Evolutionary conservation across 805 yeast genomes (phyloP).

Genomic region (Millerozyma miso): DNA sequence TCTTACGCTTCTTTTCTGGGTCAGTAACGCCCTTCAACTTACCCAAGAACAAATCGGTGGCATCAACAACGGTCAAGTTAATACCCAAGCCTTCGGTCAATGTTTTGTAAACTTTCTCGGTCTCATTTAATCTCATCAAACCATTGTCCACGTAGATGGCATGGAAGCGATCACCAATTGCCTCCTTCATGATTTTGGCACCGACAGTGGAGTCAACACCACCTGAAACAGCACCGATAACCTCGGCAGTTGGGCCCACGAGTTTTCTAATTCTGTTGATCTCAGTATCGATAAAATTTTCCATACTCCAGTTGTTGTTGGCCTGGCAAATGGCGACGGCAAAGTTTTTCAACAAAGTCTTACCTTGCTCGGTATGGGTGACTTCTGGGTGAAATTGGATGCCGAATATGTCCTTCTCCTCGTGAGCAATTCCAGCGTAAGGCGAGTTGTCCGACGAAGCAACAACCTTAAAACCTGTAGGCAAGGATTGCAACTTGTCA

Average conservation of each 20-base stretch:
- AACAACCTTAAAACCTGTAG: slow-evolving; percentile 81
- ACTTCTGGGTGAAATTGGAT: slow-evolving; percentile 99
- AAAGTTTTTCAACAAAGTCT: slow-evolving; percentile 79
- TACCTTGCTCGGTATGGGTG: slow-evolving; percentile 92
- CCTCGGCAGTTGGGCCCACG: slow-evolving; percentile 98
- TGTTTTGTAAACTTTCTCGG: slow-evolving; percentile 81
- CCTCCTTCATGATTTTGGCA: slow-evolving; percentile 96
- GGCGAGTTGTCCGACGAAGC: slow-evolving; percentile 95
- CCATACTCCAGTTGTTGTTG: slow-evolving; percentile 93
- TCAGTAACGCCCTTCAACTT: slow-evolving; percentile 92
- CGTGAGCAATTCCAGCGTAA: slow-evolving; percentile 85
- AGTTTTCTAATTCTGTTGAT: slow-evolving; percentile 84
- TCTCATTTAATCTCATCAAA: slow-evolving; percentile 93
- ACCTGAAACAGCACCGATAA: slow-evolving; percentile 98
- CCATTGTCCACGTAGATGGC: slow-evolving; percentile 98
- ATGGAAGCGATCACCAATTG: slow-evolving; percentile 98
- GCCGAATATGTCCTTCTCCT: slow-evolving; percentile 74
- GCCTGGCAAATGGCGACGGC: slow-evolving; percentile 90
- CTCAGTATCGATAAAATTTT: slow-evolving; percentile 95
- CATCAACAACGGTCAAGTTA: slow-evolving; percentile 91
- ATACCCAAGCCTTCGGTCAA: slow-evolving; percentile 91
- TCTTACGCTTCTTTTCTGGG: slow-evolving; percentile 98
- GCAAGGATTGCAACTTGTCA: slow-evolving; percentile 88
- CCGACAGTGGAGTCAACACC: slow-evolving; percentile 99
- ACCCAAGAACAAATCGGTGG: slow-evolving; percentile 81